Conservation (phyloP, 176 grass and related monocot species). For the Puya raimondii region DNA sequence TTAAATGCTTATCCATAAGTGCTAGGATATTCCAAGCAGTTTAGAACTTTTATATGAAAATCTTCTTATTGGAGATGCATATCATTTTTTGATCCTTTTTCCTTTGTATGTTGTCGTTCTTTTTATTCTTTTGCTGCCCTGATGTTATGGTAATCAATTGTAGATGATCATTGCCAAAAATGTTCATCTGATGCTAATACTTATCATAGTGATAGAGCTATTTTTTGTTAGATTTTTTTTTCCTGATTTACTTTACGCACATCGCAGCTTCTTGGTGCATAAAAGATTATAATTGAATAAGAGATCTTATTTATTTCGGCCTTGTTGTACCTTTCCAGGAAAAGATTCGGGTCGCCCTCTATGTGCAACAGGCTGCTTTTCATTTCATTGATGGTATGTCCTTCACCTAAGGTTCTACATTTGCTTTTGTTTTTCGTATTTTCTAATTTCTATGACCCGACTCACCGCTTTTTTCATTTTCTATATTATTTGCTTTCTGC, state of each 20-base stretch:
- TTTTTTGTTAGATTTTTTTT: too few species aligned
- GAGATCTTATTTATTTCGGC: neutral
- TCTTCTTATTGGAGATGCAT: too few species aligned
- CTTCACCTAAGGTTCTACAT: conserved; percentile 7
- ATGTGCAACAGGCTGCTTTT: conserved; percentile 67
- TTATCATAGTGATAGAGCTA: neutral
- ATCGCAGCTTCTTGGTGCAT: too few species aligned
- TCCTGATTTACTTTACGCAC: too few species aligned
- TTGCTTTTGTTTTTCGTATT: neutral
- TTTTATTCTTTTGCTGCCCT: neutral
- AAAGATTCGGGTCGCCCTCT: conserved; percentile 52
- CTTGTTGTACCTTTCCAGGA: conserved; percentile 37
- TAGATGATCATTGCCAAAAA: neutral
- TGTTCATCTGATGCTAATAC: neutral
- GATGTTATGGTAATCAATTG: neutral
- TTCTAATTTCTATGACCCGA: neutral
- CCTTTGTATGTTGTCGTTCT: neutral
- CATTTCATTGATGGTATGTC: conserved; percentile 57
- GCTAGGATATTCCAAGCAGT: too few species aligned
- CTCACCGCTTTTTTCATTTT: conserved; percentile 10
- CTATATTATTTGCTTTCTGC: neutral
- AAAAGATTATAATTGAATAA: too few species aligned
- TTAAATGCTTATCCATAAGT: too few species aligned
- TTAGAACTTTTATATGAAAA: too few species aligned
- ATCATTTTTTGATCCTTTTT: neutral